Conservation (phyloP, 768 basidiomycete genomes). For the Pleurotus eryngii region DNA sequence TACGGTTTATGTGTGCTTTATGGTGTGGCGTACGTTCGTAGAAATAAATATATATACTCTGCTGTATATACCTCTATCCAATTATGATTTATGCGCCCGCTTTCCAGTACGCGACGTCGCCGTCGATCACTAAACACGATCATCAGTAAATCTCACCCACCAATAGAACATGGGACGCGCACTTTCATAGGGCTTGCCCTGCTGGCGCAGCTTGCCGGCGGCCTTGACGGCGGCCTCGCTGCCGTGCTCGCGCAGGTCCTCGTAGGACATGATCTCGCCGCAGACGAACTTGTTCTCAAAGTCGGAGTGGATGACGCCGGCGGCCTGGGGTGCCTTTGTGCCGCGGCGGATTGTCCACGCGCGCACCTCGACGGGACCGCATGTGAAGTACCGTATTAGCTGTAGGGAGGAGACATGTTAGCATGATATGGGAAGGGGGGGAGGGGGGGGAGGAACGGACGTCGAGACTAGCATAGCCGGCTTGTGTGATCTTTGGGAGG, state of each 20-base stretch:
- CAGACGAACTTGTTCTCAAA: slow-evolving; percentile 98
- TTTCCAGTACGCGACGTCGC: slow-evolving; percentile 94
- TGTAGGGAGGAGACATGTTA: slow-evolving; percentile 21
- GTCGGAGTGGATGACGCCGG: slow-evolving; percentile 98
- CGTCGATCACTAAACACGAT: slow-evolving; percentile 63
- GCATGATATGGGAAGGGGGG: neutral
- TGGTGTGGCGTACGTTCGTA: neutral
- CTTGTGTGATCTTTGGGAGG: slow-evolving; percentile 91
- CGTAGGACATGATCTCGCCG: slow-evolving; percentile 93
- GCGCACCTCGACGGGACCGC: slow-evolving; percentile 94
- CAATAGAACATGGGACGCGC: slow-evolving; percentile 1
- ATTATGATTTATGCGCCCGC: slow-evolving; percentile 48
- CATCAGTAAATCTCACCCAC: neutral
- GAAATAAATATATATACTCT: neutral
- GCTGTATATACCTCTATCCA: neutral
- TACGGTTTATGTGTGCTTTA: neutral
- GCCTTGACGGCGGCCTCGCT: slow-evolving; percentile 92
- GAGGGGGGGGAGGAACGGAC: slow-evolving; percentile 35
- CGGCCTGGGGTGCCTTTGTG: slow-evolving; percentile 94
- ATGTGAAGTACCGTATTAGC: slow-evolving; percentile 96
- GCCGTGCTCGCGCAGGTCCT: slow-evolving; percentile 88
- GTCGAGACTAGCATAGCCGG: slow-evolving; percentile 85
- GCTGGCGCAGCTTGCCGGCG: slow-evolving; percentile 90
- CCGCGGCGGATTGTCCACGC: slow-evolving; percentile 97
- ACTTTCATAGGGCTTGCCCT: slow-evolving; percentile 97